A percentile compares a stretch with the other conserved stretches of the same genome.
phyloP scores from a whole-genome alignment of 2,329 filamentous ascomycete genomes.

The Ceratocystis destructans region DNA sequence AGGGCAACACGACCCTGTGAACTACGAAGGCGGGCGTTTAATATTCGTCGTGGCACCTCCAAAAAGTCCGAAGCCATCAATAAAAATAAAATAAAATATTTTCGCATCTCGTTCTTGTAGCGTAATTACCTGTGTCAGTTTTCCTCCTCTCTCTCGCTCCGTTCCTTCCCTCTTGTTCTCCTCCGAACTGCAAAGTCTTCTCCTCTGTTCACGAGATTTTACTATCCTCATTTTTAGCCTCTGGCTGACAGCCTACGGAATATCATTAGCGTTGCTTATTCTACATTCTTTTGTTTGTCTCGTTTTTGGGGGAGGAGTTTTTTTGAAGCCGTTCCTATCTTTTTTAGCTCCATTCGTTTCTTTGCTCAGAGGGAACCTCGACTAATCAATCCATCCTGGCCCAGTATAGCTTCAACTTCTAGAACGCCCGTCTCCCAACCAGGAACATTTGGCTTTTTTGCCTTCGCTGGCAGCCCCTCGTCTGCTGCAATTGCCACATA shows the following conservation, averaged over 20 bases:
- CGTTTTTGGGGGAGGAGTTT: background rate
- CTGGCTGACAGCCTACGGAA: background rate
- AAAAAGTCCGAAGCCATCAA: background rate
- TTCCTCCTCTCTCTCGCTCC: background rate
- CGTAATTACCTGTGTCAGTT: background rate
- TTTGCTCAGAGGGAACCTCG: background rate
- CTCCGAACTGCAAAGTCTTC: background rate
- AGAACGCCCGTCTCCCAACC: background rate
- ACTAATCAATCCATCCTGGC: background rate
- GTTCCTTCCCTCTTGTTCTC: background rate
- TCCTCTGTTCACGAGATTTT: background rate
- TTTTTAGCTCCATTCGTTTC: conserved; percentile 5
- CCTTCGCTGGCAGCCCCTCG: background rate
- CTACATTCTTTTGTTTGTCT: conserved; percentile 5
- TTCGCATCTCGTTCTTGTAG: background rate
- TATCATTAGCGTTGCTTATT: background rate
- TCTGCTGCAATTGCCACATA: background rate
- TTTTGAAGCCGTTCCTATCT: background rate
- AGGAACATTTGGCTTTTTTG: background rate
- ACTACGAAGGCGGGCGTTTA: background rate
- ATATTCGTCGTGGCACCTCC: background rate
- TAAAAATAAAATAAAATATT: background rate
- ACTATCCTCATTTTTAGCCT: background rate
- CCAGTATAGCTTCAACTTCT: background rate
- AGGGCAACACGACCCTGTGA: background rate